Evolutionary conservation across 2,329 filamentous ascomycete genomes (phyloP).

Genomic region (Pseudocercospora fuligena): DNA sequence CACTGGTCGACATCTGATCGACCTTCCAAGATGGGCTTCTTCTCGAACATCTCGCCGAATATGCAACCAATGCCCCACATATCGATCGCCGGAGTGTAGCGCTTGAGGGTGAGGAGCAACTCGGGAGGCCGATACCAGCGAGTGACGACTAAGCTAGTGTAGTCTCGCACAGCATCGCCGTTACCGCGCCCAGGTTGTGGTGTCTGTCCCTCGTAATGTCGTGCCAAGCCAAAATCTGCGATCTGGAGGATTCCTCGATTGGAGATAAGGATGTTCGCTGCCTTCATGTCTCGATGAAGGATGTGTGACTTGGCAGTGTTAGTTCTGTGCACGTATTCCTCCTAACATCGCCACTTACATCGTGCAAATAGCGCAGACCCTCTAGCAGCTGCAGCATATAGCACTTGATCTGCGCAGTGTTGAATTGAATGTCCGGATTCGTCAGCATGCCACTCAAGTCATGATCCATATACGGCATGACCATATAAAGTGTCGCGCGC

Average conservation of each 20-base stretch:
- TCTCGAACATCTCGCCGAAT: constrained; percentile 95
- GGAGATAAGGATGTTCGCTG: constrained; percentile 94
- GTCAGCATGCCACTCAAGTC: constrained; percentile 96
- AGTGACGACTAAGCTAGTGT: constrained; percentile 95
- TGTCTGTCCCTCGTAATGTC: constrained; percentile 85
- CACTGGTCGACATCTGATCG: constrained; percentile 89
- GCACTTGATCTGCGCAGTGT: constrained; percentile 92
- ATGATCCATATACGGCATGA: constrained; percentile 98
- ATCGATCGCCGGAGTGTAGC: constrained; percentile 97
- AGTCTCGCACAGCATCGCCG: constrained; percentile 84
- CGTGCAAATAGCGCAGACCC: constrained; percentile 87
- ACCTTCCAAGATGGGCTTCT: constrained; percentile 89
- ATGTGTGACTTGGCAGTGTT: constrained; percentile 63
- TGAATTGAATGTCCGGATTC: constrained; percentile 87
- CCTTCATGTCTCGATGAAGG: constrained; percentile 97
- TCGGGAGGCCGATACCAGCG: constrained; percentile 97
- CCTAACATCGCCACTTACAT: constrained; percentile 48
- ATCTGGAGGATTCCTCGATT: constrained; percentile 94
- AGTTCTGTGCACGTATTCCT: neutral
- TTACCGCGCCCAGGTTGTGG: constrained; percentile 78
- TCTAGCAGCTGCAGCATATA: constrained; percentile 94
- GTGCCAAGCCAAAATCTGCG: constrained; percentile 92
- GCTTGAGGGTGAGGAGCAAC: constrained; percentile 81
- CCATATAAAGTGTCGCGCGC: constrained; percentile 94
- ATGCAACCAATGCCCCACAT: constrained; percentile 99